phyloP scores from a whole-genome alignment of 305 asterid genomes.

The Salvia sclarea region DNA sequence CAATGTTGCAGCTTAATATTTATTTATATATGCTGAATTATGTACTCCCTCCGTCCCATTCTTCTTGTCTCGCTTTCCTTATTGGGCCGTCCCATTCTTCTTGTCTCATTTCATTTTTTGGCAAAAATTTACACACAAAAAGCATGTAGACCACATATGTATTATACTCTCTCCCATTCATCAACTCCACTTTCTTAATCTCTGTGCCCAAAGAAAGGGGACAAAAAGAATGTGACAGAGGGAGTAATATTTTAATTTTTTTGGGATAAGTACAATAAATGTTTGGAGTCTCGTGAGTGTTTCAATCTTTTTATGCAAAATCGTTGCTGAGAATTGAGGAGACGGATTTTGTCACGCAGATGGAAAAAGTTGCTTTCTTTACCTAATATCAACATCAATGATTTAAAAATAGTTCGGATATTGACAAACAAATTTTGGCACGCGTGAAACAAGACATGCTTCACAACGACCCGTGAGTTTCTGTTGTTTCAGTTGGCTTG shows the following conservation, averaged over 20 bases:
- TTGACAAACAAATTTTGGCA: neutral
- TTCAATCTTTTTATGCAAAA: neutral
- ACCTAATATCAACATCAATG: neutral
- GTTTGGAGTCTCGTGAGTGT: conserved; percentile 35
- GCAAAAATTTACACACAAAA: too few relatives aligned
- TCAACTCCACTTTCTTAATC: too few relatives aligned
- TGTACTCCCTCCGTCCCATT: too few relatives aligned
- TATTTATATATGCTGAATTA: neutral
- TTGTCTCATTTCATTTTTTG: too few relatives aligned
- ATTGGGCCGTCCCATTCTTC: too few relatives aligned
- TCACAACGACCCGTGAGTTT: conserved; percentile 46
- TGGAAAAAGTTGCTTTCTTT: neutral
- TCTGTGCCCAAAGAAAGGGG: too few relatives aligned
- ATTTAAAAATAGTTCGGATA: too few relatives aligned
- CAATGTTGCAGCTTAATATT: neutral
- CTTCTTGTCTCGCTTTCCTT: too few relatives aligned
- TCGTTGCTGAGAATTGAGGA: neutral
- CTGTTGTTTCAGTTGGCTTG: neutral
- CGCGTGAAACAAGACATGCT: neutral
- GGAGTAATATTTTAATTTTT: neutral
- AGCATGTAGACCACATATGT: too few relatives aligned
- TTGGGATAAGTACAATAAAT: neutral
- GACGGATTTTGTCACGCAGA: neutral
- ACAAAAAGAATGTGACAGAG: too few relatives aligned
- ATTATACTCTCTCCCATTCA: too few relatives aligned